Base-by-base conservation (phyloP, 2,329 filamentous ascomycete genomes). In the Coniochaeta hoffmannii region DNA sequence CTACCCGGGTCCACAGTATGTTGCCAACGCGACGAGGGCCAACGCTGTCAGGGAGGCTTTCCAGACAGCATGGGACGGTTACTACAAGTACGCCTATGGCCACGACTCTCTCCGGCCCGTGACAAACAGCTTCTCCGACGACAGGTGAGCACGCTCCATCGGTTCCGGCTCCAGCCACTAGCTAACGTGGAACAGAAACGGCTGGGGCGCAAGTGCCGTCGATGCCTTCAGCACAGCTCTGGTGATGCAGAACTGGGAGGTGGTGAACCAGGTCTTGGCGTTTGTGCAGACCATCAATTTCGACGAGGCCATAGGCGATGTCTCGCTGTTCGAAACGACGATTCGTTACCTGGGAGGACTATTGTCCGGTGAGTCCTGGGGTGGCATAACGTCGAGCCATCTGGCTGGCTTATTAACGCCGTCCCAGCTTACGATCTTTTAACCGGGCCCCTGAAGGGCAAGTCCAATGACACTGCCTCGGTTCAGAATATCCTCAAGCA, bases 281-380 rank as follows among this genome's bases (percentile, higher is more conserved):
- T 86, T 85, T 65, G 80, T 96, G 49, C 79, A 83, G 0, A 80
- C 71, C 0, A 86, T 95, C 64, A 76, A 95, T 69, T 96, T 89
- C 65, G 79, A 79, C 41, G 73, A 76, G 11, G 88, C 86, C 1
- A 64, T 75, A 2, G 69, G 76, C 1, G 70, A 76, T 10, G 83
- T 96, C 51, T 93, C 87, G 35, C 71, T 96, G 8, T 96, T 96
- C 64, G 91, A 96, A 71, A 95, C 90, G 0, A 96, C 89, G 0
- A 96, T 96, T 65, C 85, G 91, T 28, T 96, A 96, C 64, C 73
- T 96, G 1, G 91, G 83, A 10, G 91, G 90, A 15, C 77, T 96
- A 63, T 66, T 96, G 9, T 88, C 90, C 2, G 89, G 86, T 80
- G 63, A 59, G 62, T 53, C 46, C 19, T 46, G 7, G 49, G 7